Base-by-base conservation (phyloP, 345 rosid genomes). In the Physaria fendleri region DNA sequence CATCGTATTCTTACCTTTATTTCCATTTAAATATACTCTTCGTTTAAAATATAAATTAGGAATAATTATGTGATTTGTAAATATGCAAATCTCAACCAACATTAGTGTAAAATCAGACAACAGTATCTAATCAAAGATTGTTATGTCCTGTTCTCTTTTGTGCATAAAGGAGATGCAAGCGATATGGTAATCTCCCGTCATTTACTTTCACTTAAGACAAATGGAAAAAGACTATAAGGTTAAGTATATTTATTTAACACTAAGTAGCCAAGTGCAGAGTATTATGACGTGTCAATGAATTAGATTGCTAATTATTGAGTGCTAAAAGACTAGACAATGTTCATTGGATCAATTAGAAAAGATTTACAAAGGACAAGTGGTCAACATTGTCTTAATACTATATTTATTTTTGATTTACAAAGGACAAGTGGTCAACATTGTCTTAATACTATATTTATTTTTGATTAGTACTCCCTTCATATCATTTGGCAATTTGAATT, bases 361-460 rank as follows among this genome's bases (percentile, higher is more conserved):
- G 68, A 62, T 69, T 54, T 46, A 55, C 64, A 38, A 17, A 68
- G 55, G 37, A 69, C 69, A 69, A 69, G 64, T 62, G 59, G 74
- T 69, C 69, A 69, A 62, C 51, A 37, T 23, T 54, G 14, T 54
- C 11, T 30, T 39, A 37, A 28, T 69, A 69, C 37, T 38, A 15
- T 53, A 62, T 53, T 61, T 43, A 27, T 35, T 24, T 56, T 7
- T 52, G 18, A 60, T 44, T 54, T 46, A 55, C 64, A 38, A 17
- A 68, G 55, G 37, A 69, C 69, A 69, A 69, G 64, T 62, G 59
- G 74, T 69, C 69, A 69, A 62, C 51, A 37, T 23, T 54, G 14
- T 54, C 11, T 30, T 39, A 37, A 28, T 69, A 69, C 37, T 38
- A 15, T 53, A 62, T 53, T 61, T 43, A 27, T 35, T 24, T 56